These are phyloP conservation scores for Malassezia pachydermatis DNA, from an alignment of 1,284 basidiomycete species.

Conservation along the genomic window DNA sequence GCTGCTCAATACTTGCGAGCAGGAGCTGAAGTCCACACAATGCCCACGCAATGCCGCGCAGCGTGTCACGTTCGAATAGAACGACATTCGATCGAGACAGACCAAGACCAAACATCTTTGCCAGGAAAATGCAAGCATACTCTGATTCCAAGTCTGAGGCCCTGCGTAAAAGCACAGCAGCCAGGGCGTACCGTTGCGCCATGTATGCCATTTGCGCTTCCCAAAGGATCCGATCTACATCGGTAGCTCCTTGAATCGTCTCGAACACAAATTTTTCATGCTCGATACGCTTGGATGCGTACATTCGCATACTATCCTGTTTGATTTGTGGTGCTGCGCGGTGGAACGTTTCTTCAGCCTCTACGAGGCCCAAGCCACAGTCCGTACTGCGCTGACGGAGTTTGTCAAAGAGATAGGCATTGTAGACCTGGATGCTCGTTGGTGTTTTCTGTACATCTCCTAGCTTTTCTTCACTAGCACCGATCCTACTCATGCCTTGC, in stretches of 20 bases:
- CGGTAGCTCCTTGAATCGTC: constrained; percentile 4
- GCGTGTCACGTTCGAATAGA: constrained; percentile 17
- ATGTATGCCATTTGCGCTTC: constrained; percentile 13
- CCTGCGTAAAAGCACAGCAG: constrained; percentile 6
- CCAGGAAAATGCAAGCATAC: constrained; percentile 7
- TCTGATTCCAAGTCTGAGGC: constrained; percentile 8
- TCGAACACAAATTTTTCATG: constrained; percentile 5
- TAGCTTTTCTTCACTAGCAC: not conserved
- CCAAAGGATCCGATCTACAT: constrained; percentile 6
- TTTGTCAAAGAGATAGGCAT: constrained; percentile 11
- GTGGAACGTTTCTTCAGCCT: too few species aligned
- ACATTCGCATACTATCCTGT: constrained; percentile 13
- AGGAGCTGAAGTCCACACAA: constrained; percentile 1
- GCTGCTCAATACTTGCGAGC: not conserved
- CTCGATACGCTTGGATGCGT: constrained; percentile 8
- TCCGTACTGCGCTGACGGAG: constrained; percentile 6
- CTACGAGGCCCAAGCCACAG: constrained; percentile 14
- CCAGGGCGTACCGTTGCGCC: constrained; percentile 8
- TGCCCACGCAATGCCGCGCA: constrained; percentile 16
- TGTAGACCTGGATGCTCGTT: constrained; percentile 15
- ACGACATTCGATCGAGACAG: constrained; percentile 1
- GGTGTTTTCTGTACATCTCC: constrained; percentile 13
- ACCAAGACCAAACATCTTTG: constrained; percentile 17
- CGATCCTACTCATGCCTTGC: not conserved
- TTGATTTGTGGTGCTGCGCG: too few species aligned